phyloP scores from a whole-genome alignment of 805 yeast genomes.

The Saccharomycopsis sp. region DNA sequence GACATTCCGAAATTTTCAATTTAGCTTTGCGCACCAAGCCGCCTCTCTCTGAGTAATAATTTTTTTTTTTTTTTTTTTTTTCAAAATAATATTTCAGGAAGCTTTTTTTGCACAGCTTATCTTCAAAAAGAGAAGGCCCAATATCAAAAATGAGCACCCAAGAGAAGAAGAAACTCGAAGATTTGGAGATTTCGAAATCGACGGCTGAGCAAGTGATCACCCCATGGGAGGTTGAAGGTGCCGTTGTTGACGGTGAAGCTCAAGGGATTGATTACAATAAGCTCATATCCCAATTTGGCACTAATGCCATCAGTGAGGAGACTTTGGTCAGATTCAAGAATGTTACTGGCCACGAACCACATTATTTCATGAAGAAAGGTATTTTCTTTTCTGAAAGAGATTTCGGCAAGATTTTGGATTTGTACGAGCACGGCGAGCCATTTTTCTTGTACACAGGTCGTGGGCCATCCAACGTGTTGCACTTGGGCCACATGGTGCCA shows the following conservation, averaged over 20 bases:
- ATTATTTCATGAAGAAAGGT: slow-evolving; percentile 82
- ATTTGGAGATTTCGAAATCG: neutral
- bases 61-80: too few relatives aligned
- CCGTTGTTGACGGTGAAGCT: slow-evolving; percentile 89
- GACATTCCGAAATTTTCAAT: too few relatives aligned
- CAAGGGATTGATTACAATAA: slow-evolving; percentile 89
- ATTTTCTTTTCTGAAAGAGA: slow-evolving; percentile 89
- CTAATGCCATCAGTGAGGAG: slow-evolving; percentile 59
- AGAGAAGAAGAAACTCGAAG: slow-evolving; percentile 5
- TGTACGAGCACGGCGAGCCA: slow-evolving; percentile 91
- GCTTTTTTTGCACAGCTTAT: too few relatives aligned
- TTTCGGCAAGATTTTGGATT: slow-evolving; percentile 64
- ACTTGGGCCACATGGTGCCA: slow-evolving; percentile 94
- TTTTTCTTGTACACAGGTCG: slow-evolving; percentile 95
- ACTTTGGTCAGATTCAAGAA: slow-evolving; percentile 64
- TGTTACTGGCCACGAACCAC: slow-evolving; percentile 88
- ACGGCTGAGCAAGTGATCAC: slow-evolving; percentile 53
- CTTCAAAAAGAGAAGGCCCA: too few relatives aligned
- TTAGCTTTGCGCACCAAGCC: too few relatives aligned
- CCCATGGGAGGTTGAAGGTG: slow-evolving; percentile 99
- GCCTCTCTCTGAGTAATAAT: too few relatives aligned
- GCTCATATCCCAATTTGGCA: slow-evolving; percentile 80
- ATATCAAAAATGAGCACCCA: slow-evolving; percentile 6
- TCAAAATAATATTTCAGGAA: too few relatives aligned
- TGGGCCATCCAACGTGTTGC: slow-evolving; percentile 95